Base-by-base conservation (phyloP, 2,329 filamentous ascomycete genomes). In the Rhytidhysteron rufulum region DNA sequence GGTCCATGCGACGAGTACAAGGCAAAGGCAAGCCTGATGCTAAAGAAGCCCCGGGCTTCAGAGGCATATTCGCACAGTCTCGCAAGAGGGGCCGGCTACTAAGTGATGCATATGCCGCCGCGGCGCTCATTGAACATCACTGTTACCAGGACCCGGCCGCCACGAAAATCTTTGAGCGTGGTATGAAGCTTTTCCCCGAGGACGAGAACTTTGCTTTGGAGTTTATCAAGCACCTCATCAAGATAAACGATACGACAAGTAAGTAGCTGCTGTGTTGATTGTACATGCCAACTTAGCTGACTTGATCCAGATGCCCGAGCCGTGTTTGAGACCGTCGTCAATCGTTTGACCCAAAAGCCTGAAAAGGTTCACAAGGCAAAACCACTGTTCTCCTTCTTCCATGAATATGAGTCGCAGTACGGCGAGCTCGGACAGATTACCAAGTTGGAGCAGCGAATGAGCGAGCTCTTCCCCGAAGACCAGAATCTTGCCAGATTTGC, bases 61-160 rank as follows among this genome's bases (percentile, higher is more conserved):
- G 93, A 45, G 85, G 88, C 51, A 82, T 96, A 10, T 97, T 98
- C 58, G 83, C 82, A 2, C 89, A 97, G 63, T 90, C 93, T 34
- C 82, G 93, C 24, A 85, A 86, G 55, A 83, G 83, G 49, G 94
- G 93, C 15, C 85, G 89, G 39, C 78, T 98, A 33, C 93, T 88
- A 6, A 95, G 88, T 54, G 93, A 97, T 61, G 88, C 96, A 5
- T 98, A 98, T 60, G 86, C 96, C 39, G 89, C 89, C 1, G 88
- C 88, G 51, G 93, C 94, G 13, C 75, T 95, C 43, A 86, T 98
- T 58, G 93, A 98, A 64, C 91, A 93, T 60, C 84, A 95, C 53
- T 94, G 94, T 51, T 98, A 98, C 67, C 93, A 95, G 58, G 93
- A 97, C 55, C 80, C 84, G 1, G 88, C 93, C 1, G 91, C 90